These are phyloP conservation scores for Tolypocladium cylindrosporum DNA, from an alignment of 2,329 filamentous ascomycete genomes.

Conservation along the genomic window DNA sequence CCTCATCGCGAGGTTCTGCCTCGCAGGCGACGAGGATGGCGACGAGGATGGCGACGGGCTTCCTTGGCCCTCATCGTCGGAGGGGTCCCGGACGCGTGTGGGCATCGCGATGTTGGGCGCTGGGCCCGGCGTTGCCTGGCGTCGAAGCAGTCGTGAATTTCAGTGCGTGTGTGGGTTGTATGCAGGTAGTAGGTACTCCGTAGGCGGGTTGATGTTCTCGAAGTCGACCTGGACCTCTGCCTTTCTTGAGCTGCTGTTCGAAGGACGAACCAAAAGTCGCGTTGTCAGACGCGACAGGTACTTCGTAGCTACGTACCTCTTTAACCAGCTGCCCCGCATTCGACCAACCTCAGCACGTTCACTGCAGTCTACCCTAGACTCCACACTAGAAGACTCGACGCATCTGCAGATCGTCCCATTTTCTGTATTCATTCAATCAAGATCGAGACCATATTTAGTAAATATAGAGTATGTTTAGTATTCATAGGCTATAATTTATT, in stretches of 20 bases:
- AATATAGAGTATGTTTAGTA: too few relatives aligned
- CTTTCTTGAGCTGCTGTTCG: background rate
- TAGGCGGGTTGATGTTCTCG: background rate
- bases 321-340: background rate
- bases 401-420: background rate
- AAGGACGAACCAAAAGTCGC: background rate
- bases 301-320: background rate
- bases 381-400: background rate
- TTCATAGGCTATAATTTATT: too few relatives aligned
- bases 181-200: background rate
- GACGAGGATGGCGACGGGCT: slow-evolving; percentile 9
- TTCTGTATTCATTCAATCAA: background rate
- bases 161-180: background rate
- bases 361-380: background rate
- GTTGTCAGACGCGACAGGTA: background rate
- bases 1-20: slow-evolving; percentile 13
- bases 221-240: background rate
- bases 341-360: background rate
- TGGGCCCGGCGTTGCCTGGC: background rate
- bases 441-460: too few relatives aligned
- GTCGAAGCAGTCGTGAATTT: background rate
- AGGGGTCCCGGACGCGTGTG: slow-evolving; percentile 10
- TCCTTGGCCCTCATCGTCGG: slow-evolving; percentile 10
- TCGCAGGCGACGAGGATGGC: slow-evolving; percentile 8
- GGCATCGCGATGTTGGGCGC: slow-evolving; percentile 12